Evolutionary conservation across 2,329 filamentous ascomycete species (phyloP).

Genomic region (Aspergillus japonicus): DNA sequence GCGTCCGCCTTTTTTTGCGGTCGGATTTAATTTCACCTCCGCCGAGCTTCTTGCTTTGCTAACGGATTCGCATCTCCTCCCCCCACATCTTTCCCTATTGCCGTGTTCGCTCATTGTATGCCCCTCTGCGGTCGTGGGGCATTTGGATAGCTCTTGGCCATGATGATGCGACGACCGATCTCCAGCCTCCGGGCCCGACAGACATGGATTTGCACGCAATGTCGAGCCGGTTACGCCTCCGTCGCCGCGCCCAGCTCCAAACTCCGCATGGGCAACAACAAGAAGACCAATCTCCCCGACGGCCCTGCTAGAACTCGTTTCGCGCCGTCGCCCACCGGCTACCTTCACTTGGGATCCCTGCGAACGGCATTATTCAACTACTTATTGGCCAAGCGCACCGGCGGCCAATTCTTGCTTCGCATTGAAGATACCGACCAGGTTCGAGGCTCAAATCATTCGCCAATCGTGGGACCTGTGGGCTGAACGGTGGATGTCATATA

Average conservation of each 20-base stretch:
- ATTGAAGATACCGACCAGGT: constrained; percentile 96
- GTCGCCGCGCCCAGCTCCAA: constrained; percentile 23
- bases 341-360: constrained; percentile 86
- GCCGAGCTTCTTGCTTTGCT: neutral
- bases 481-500: constrained; percentile 50
- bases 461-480: neutral
- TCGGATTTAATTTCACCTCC: constrained; percentile 1
- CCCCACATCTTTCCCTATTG: neutral
- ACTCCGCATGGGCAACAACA: constrained; percentile 26
- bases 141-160: neutral
- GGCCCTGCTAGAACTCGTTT: constrained; percentile 76
- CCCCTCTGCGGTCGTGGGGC: neutral
- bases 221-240: constrained; percentile 35
- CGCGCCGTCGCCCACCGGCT: constrained; percentile 92
- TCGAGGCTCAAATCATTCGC: constrained; percentile 26
- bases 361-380: constrained; percentile 96
- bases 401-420: constrained; percentile 84
- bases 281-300: constrained; percentile 44
- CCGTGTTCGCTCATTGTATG: neutral
- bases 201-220: constrained; percentile 40
- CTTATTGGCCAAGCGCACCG: constrained; percentile 80
- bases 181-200: constrained; percentile 27
- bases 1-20: constrained; percentile 6
- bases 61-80: neutral
- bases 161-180: constrained; percentile 30